A percentile compares a stretch with the other conserved stretches of the same genome.
phyloP scores from a whole-genome alignment of 176 grass and related monocot species.

The Elaeis guineensis region DNA sequence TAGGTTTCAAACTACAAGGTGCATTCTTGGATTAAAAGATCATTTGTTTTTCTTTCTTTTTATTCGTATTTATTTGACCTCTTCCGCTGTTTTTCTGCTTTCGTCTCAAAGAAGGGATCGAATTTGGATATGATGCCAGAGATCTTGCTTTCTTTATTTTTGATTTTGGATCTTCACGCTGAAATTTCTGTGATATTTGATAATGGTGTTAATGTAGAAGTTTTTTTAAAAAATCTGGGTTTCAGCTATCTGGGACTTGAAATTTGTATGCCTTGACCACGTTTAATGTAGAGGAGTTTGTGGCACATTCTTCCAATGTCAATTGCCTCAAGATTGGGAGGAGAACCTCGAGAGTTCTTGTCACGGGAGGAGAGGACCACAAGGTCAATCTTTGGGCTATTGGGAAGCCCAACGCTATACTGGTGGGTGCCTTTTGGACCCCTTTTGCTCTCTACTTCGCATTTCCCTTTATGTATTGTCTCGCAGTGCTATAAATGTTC shows the following conservation, averaged over 20 bases:
- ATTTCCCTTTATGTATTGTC: too few relatives aligned
- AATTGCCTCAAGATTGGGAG: slow-evolving; percentile 98
- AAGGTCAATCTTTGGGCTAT: slow-evolving; percentile 97
- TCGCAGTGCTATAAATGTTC: too few relatives aligned
- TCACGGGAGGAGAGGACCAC: slow-evolving; percentile 89
- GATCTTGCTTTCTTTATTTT: background rate
- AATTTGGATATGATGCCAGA: background rate
- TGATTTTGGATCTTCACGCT: too few relatives aligned
- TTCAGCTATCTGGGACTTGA: background rate
- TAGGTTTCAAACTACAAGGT: too few relatives aligned
- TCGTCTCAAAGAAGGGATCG: too few relatives aligned
- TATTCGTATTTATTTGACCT: too few relatives aligned
- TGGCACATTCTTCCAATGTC: slow-evolving; percentile 90
- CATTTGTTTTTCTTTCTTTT: slow-evolving; percentile 8
- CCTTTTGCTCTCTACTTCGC: background rate
- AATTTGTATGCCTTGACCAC: slow-evolving; percentile 43
- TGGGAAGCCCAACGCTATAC: slow-evolving; percentile 89
- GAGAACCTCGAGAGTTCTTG: slow-evolving; percentile 85
- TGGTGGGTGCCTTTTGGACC: slow-evolving; percentile 33
- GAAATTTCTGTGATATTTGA: too few relatives aligned
- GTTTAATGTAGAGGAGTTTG: slow-evolving; percentile 84
- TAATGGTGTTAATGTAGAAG: too few relatives aligned
- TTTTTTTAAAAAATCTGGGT: too few relatives aligned
- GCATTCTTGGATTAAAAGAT: too few relatives aligned
- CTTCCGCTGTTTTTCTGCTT: too few relatives aligned